A percentile compares a stretch with the other conserved stretches of the same genome.
Evolutionary conservation across 352 stramenopile species (phyloP).

Genomic region (Thraustotheca clavata): DNA sequence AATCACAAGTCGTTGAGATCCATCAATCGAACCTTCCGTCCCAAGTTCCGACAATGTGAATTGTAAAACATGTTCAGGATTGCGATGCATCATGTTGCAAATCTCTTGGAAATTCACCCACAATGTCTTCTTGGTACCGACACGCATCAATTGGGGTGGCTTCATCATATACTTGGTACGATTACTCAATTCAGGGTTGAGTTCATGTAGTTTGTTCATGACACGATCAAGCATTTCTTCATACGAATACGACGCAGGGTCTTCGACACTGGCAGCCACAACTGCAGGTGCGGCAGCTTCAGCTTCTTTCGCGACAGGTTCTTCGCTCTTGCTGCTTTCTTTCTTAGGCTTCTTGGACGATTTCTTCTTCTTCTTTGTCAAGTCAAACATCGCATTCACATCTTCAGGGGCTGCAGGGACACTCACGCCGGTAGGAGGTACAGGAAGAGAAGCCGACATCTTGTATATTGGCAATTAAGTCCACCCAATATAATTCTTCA

Average conservation of each 20-base stretch:
- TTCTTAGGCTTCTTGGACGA: slow-evolving; percentile 88
- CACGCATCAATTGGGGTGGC: slow-evolving; percentile 81
- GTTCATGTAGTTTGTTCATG: slow-evolving; percentile 91
- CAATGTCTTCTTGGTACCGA: slow-evolving; percentile 97
- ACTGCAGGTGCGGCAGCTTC: slow-evolving; percentile 25
- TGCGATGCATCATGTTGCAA: slow-evolving; percentile 97
- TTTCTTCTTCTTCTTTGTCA: slow-evolving; percentile 89
- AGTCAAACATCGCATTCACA: slow-evolving; percentile 83
- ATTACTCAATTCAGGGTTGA: slow-evolving; percentile 95
- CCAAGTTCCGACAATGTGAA: slow-evolving; percentile 99
- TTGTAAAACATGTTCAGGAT: slow-evolving; percentile 97
- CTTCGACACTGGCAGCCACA: slow-evolving; percentile 35
- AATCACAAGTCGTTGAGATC: slow-evolving; percentile 98
- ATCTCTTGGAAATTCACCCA: slow-evolving; percentile 99
- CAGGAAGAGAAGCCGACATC: slow-evolving; percentile 15
- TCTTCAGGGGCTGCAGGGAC: slow-evolving; percentile 66
- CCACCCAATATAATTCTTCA: not conserved
- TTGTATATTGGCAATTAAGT: not conserved
- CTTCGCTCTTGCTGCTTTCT: slow-evolving; percentile 34
- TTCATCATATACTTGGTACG: slow-evolving; percentile 92
- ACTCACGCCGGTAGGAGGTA: slow-evolving; percentile 29
- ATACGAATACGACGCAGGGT: slow-evolving; percentile 93
- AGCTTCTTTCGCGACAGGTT: slow-evolving; percentile 28
- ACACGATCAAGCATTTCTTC: slow-evolving; percentile 92
- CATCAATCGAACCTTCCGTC: slow-evolving; percentile 98